These are phyloP conservation scores for Coemansia sp. DNA, from an alignment of 192 early-diverging fungal species.

Conservation along the genomic window DNA sequence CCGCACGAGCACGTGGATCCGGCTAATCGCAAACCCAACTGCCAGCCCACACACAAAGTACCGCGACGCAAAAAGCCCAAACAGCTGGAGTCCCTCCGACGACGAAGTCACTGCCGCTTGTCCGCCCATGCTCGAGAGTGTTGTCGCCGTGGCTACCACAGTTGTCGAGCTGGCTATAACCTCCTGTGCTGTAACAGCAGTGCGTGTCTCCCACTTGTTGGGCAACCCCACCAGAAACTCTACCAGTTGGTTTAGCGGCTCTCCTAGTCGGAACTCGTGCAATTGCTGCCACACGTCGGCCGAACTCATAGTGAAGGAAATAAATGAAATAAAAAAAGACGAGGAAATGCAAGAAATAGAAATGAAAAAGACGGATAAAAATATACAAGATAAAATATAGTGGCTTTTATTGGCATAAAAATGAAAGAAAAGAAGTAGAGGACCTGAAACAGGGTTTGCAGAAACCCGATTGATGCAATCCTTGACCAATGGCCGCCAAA, in stretches of 20 bases:
- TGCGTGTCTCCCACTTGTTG: conserved; percentile 11
- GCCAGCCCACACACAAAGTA: conserved; percentile 43
- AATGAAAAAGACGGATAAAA: not conserved
- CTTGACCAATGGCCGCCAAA: no score
- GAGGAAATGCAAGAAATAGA: not conserved
- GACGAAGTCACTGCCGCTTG: not conserved
- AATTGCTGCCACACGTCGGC: conserved; percentile 55
- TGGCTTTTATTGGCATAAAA: not conserved
- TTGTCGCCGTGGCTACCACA: not conserved
- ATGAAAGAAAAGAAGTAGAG: not conserved
- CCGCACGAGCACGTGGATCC: conserved; percentile 51
- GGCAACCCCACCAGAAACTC: conserved; percentile 25
- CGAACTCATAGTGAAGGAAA: not conserved
- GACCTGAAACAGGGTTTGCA: not conserved
- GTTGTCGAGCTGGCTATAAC: not conserved
- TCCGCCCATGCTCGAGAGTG: not conserved
- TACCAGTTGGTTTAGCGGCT: conserved; percentile 18
- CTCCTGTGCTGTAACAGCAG: not conserved
- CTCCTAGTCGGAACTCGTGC: conserved; percentile 34
- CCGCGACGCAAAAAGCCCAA: conserved; percentile 51
- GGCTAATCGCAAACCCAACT: conserved; percentile 45
- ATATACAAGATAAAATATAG: not conserved
- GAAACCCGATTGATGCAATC: no score
- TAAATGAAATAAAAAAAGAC: not conserved
- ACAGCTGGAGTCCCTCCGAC: conserved; percentile 32